Conservation (phyloP, 805 yeast species). For the Kazachstania taianensis region DNA sequence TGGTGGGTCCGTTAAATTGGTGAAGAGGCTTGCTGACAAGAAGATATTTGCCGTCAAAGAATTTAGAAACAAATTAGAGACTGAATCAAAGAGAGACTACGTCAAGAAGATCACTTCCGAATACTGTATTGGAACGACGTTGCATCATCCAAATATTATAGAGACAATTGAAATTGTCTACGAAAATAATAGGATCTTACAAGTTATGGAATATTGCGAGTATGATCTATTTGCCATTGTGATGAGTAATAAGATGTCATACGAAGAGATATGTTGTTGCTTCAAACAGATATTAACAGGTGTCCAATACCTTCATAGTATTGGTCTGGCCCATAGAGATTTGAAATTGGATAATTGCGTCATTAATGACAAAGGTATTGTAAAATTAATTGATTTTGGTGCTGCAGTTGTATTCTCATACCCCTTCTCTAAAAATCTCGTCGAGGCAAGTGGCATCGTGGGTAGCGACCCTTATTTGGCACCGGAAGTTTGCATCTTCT, state of each 20-base stretch:
- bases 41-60: slow-evolving; percentile 87
- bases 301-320: slow-evolving; percentile 64
- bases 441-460: slow-evolving; percentile 75
- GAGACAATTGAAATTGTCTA: slow-evolving; percentile 87
- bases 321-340: slow-evolving; percentile 88
- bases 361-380: slow-evolving; percentile 69
- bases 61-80: slow-evolving; percentile 64
- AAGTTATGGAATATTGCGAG: slow-evolving; percentile 92
- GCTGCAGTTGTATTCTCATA: slow-evolving; percentile 85
- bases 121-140: slow-evolving; percentile 85
- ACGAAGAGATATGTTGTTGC: slow-evolving; percentile 75
- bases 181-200: slow-evolving; percentile 77
- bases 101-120: slow-evolving; percentile 89
- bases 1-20: slow-evolving; percentile 79
- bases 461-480: slow-evolving; percentile 88
- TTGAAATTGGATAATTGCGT: slow-evolving; percentile 90
- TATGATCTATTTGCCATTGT: slow-evolving; percentile 89
- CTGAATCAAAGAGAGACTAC: slow-evolving; percentile 75
- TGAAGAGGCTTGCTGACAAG: slow-evolving; percentile 54
- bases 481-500: slow-evolving; percentile 80
- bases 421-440: slow-evolving; percentile 64
- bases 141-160: slow-evolving; percentile 81
- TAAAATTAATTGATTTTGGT: slow-evolving; percentile 87
- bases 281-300: slow-evolving; percentile 80
- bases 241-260: slow-evolving; percentile 82